Conservation (phyloP, 306 rosid species). For the Casuarina cunninghamiana region DNA sequence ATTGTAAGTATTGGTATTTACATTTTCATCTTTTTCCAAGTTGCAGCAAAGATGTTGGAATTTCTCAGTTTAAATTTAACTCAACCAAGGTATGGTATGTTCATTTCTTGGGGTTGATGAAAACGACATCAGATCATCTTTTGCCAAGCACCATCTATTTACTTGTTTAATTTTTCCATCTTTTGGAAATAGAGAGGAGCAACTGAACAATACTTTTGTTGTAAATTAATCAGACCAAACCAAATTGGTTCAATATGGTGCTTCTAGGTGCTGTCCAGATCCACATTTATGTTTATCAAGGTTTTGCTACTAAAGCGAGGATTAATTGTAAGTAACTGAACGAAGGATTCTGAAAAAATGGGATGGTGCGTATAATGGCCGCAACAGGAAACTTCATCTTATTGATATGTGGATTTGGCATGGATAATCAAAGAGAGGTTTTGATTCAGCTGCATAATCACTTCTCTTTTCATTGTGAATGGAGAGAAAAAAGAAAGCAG, state of each 20-base stretch:
- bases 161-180: neutral
- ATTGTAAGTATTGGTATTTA: slow-evolving; percentile 24
- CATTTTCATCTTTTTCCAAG: neutral
- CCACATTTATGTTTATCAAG: neutral
- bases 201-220: neutral
- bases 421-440: neutral
- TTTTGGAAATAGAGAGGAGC: neutral
- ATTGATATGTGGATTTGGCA: neutral
- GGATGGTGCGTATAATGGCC: neutral
- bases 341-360: neutral
- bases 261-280: neutral
- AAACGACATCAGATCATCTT: neutral
- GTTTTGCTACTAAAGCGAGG: neutral
- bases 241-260: neutral
- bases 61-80: neutral
- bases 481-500: neutral
- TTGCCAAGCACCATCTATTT: no score
- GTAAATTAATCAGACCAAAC: neutral
- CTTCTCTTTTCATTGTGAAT: neutral
- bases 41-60: neutral
- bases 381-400: neutral
- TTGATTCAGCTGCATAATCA: neutral
- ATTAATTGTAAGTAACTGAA: neutral
- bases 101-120: neutral
- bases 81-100: neutral